Evolutionary conservation across 2,329 filamentous ascomycete species (phyloP), one percentile per base, ranked within the genome.

Genomic region (Periconia sp.): DNA sequence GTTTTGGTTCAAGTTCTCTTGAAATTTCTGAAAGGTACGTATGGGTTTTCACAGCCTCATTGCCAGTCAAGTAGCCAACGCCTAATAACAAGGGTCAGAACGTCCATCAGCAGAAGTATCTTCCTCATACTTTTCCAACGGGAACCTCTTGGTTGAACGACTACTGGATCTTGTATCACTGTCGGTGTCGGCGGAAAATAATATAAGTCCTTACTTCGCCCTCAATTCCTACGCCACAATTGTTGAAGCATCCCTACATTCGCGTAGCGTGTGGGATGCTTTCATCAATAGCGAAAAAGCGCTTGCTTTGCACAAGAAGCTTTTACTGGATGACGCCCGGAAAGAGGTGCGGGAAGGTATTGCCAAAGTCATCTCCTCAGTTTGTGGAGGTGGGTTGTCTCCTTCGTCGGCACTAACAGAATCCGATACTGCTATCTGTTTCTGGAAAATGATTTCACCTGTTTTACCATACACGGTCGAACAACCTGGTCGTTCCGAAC

Each of bases 231-330:
- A 73, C 46, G 63, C 64, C 13, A 63, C 61, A 1, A 68, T 75
- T 15, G 33, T 75, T 1, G 72, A 76, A 54, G 69, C 70, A 35
- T 73, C 68, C 6, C 55, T 74, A 15, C 71, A 73, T 52, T 74
- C 65, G 20, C 59, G 60, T 33, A 56, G 42, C 6, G 55, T 74
- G 6, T 76, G 73, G 72, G 54, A 68, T 14, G 60, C 65, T 9
- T 75, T 75, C 46, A 61, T 60, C 35, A 45, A 48, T 18, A 61
- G 67, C 37, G 17, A 57, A 6, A 61, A 67, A 23, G 44, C 63
- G 19, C 35, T 57, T 7, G 52, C 58, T 8, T 50, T 76, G n/a
- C 73, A 74, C 40, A 54, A 59, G 43, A 48, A n/a, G 5, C 60
- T 76, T 11, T 60, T 76, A 7, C 56, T 75, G 15, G 57, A 52